phyloP scores from a whole-genome alignment of 768 basidiomycete species.

The Phanerodontia chrysosporium region DNA sequence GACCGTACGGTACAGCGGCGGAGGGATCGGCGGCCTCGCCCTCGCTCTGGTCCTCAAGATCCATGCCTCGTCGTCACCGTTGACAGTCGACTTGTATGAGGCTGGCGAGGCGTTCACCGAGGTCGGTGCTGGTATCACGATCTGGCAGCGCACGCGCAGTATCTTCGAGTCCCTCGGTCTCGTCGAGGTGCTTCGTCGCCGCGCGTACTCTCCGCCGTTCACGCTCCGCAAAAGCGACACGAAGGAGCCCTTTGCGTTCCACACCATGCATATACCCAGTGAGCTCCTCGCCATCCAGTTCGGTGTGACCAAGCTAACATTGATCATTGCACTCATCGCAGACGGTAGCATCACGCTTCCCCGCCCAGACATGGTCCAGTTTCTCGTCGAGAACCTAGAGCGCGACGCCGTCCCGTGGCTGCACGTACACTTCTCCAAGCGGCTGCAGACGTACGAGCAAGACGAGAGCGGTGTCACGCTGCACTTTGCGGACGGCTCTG shows the following conservation, averaged over 20 bases:
- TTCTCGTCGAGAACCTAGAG: background rate
- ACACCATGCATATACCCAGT: background rate
- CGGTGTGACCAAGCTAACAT: background rate
- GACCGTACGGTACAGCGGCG: background rate
- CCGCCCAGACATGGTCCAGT: background rate
- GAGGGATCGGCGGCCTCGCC: slow-evolving; percentile 3
- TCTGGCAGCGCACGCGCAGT: background rate
- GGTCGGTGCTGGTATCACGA: slow-evolving; percentile 1
- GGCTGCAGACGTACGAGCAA: slow-evolving; percentile 13
- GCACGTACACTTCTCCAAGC: slow-evolving; percentile 10
- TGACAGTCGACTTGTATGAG: slow-evolving; percentile 4
- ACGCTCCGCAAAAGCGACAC: background rate
- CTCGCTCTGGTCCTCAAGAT: slow-evolving; percentile 1
- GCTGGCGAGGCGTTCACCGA: background rate
- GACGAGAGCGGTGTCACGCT: slow-evolving; percentile 9
- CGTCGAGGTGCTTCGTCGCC: background rate
- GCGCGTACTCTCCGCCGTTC: background rate
- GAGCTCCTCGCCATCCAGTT: background rate
- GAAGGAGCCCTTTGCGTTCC: background rate
- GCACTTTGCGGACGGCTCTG: slow-evolving; percentile 22
- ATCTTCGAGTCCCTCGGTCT: background rate
- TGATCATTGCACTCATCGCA: background rate
- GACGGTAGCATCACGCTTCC: background rate
- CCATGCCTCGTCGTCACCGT: background rate
- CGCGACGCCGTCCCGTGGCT: background rate